phyloP scores from a whole-genome alignment of 257 asterid species.

The Przewalskia tangutica region DNA sequence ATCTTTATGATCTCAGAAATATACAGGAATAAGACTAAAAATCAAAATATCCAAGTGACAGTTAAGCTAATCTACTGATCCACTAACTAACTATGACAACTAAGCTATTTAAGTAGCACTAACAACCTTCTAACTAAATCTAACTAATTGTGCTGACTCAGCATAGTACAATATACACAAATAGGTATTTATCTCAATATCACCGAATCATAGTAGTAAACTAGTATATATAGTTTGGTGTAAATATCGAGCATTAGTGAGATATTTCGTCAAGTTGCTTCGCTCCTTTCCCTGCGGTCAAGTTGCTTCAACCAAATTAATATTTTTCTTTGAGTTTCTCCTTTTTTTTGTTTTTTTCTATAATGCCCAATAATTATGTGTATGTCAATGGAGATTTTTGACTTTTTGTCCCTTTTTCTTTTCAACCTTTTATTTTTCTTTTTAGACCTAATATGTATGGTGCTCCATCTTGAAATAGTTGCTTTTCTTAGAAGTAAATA shows the following conservation, averaged over 20 bases:
- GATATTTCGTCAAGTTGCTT: too few species aligned
- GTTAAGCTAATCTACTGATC: too few species aligned
- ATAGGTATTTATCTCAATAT: too few species aligned
- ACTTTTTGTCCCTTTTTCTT: neutral
- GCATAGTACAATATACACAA: too few species aligned
- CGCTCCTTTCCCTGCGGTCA: too few species aligned
- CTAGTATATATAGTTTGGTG: neutral
- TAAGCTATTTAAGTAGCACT: too few species aligned
- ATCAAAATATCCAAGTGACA: too few species aligned
- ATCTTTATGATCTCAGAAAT: too few species aligned
- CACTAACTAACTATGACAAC: too few species aligned
- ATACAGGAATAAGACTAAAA: too few species aligned
- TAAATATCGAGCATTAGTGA: neutral
- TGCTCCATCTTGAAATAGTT: neutral
- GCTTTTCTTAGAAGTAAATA: neutral
- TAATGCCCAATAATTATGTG: neutral
- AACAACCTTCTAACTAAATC: too few species aligned
- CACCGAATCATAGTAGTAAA: neutral
- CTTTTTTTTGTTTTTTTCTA: neutral
- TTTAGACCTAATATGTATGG: neutral
- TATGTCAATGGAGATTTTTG: neutral
- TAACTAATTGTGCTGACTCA: too few species aligned
- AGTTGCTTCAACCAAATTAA: neutral
- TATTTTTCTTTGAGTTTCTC: neutral
- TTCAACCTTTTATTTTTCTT: neutral